These are phyloP conservation scores for Scheffersomyces cryptocercus DNA, from an alignment of 1,139 yeast genomes.

Conservation along the genomic window DNA sequence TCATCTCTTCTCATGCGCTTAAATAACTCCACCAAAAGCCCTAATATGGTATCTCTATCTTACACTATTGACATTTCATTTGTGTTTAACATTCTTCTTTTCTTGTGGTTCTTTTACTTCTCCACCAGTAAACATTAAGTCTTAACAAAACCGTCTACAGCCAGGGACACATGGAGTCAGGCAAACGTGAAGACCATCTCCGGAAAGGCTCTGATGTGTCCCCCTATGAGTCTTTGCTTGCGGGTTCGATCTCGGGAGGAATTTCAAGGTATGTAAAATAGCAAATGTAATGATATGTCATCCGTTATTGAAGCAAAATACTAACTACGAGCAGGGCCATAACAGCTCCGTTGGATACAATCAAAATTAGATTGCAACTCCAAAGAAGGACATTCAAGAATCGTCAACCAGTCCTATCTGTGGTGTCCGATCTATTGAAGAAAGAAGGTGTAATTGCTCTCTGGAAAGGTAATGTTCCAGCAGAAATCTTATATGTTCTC, in stretches of 20 bases:
- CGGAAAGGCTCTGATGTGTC: conserved; percentile 51
- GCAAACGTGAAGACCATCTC: conserved; percentile 46
- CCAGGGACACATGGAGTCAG: neutral
- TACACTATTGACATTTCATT: neutral
- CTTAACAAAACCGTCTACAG: too few relatives aligned
- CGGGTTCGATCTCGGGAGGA: conserved; percentile 77
- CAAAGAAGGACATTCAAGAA: conserved; percentile 29
- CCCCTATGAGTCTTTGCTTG: conserved; percentile 48
- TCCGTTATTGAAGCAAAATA: neutral
- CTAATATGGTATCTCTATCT: neutral
- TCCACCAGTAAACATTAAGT: neutral
- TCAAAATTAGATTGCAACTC: conserved; percentile 84
- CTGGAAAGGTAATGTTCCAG: conserved; percentile 97
- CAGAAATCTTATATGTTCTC: conserved; percentile 77
- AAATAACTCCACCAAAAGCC: neutral
- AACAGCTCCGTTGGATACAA: conserved; percentile 87
- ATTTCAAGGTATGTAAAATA: conserved; percentile 46
- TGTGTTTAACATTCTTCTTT: too few relatives aligned
- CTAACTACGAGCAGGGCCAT: conserved; percentile 43
- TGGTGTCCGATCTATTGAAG: conserved; percentile 25
- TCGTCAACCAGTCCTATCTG: conserved; percentile 32
- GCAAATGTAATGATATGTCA: neutral
- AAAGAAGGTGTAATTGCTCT: conserved; percentile 52
- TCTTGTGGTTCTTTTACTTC: neutral
- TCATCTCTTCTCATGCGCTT: too few relatives aligned